These are phyloP conservation scores for Ganoderma multipileum DNA, from an alignment of 1,284 basidiomycete species.

Conservation along the genomic window DNA sequence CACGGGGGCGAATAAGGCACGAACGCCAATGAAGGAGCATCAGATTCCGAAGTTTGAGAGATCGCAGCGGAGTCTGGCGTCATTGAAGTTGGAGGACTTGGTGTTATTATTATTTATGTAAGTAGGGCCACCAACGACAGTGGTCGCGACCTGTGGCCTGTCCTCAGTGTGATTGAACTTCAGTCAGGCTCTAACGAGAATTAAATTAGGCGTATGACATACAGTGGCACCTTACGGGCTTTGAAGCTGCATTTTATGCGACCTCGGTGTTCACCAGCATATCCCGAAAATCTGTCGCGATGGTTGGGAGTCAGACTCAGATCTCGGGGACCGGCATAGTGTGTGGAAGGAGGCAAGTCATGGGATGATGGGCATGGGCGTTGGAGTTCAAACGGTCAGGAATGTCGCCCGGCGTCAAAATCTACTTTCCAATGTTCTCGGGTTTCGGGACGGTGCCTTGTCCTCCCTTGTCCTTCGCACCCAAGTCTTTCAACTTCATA, in stretches of 20 bases:
- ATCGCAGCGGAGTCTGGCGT: neutral
- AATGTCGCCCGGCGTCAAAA: too few species aligned
- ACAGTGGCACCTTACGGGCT: neutral
- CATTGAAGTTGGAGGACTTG: neutral
- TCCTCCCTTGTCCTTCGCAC: too few species aligned
- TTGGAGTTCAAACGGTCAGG: too few species aligned
- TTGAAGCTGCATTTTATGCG: neutral
- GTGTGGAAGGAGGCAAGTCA: neutral
- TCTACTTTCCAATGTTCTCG: neutral
- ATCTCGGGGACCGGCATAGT: too few species aligned
- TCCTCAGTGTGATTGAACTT: neutral
- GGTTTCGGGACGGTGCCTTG: too few species aligned
- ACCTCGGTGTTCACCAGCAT: neutral
- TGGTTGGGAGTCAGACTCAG: too few species aligned
- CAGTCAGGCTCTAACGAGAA: neutral
- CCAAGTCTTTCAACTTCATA: too few species aligned
- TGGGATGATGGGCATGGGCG: neutral
- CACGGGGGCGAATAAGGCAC: neutral
- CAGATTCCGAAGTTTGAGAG: neutral
- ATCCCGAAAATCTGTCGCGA: too few species aligned
- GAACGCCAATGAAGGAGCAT: neutral
- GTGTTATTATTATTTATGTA: neutral
- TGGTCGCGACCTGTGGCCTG: neutral
- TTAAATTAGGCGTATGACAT: neutral
- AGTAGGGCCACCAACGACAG: neutral